Percentiles rank a stretch among this genome's conserved stretches.
Evolutionary conservation across 192 early-diverging fungal genomes (phyloP).

Genomic region (Coemansia sp.): DNA sequence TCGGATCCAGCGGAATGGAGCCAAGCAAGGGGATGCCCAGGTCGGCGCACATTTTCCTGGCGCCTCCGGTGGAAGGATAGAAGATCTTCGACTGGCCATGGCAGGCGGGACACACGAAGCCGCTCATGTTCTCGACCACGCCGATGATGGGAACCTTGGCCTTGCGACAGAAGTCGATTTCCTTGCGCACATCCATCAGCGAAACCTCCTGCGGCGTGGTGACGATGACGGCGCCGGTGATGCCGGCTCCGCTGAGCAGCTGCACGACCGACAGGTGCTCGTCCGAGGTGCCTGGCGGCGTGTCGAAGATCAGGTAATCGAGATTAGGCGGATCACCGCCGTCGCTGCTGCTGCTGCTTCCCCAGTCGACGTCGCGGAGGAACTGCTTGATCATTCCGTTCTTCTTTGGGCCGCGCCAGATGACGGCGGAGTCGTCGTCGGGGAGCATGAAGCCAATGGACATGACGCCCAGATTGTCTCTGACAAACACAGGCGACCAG

Average conservation of each 20-base stretch:
- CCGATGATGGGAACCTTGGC: conserved; percentile 87
- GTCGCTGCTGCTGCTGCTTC: conserved; percentile 24
- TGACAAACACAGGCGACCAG: conserved; percentile 78
- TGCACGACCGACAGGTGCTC: conserved; percentile 91
- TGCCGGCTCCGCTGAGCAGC: conserved; percentile 70
- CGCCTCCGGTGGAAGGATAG: conserved; percentile 76
- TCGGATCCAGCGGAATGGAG: conserved; percentile 74
- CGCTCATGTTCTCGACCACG: conserved; percentile 96
- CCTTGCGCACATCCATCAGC: conserved; percentile 90
- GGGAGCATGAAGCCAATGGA: conserved; percentile 92
- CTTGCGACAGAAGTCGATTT: conserved; percentile 87
- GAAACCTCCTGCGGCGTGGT: conserved; percentile 94
- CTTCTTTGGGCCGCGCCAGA: conserved; percentile 96
- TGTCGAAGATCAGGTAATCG: conserved; percentile 93
- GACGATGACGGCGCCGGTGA: conserved; percentile 86
- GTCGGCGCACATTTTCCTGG: conserved; percentile 64
- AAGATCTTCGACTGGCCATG: conserved; percentile 73
- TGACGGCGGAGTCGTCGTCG: conserved; percentile 84
- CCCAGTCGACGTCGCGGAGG: conserved; percentile 93
- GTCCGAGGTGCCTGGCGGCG: conserved; percentile 96
- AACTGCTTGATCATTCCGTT: conserved; percentile 94
- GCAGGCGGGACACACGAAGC: conserved; percentile 94
- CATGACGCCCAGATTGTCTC: conserved; percentile 83
- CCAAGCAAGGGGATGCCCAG: conserved; percentile 66
- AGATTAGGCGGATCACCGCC: conserved; percentile 37